Evolutionary conservation across 345 rosid species (phyloP), one percentile per base, ranked within the genome.

Genomic region (Streptanthus diversifolius): DNA sequence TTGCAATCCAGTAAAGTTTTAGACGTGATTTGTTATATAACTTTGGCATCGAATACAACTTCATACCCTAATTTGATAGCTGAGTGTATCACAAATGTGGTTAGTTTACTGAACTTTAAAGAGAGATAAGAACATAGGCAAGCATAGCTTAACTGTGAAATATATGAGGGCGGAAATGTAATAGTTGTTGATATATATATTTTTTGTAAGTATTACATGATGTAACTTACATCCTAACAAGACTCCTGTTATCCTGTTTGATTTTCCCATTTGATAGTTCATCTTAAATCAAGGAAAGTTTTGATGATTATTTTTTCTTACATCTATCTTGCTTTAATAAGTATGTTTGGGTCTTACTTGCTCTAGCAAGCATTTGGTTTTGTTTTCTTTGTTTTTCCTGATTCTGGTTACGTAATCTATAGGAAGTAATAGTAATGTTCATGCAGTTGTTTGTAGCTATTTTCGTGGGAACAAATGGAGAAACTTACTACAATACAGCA

Each of bases 401-500:
- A n/a, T 52, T 54, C 19, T 51, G 7, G 25, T 61, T 51, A 18
- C 24, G 2, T 30, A 18, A 1, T 51, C 15, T 62, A 29, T 22
- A 22, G 49, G 35, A 47, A 22, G 21, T 74, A 24, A 67, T 8
- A 29, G 0, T 32, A 51, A 33, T 54, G 41, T 54, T 64, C 24
- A 8, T 82, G 86, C 87, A 89, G 95, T 79, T 91, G 72, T 88
- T 87, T 67, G 55, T 82, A 35, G 85, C 83, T 66, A 82, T 92
- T 35, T 92, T 92, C 66, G 73, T 90, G 41, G 95, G 96, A 72
- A 92, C 88, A 64, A 88, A 92, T 72, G 98, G 98, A 0, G 96
- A 92, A 80, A 92, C 98, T 11, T 92, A 84, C 85, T 90, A 80
- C 90, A 92, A 92, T 69, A 90, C 98, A 33, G 89, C 79, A 15